Evolutionary conservation across 306 rosid species (phyloP), one percentile per base, ranked within the genome.

Genomic region (Clitoria ternatea): DNA sequence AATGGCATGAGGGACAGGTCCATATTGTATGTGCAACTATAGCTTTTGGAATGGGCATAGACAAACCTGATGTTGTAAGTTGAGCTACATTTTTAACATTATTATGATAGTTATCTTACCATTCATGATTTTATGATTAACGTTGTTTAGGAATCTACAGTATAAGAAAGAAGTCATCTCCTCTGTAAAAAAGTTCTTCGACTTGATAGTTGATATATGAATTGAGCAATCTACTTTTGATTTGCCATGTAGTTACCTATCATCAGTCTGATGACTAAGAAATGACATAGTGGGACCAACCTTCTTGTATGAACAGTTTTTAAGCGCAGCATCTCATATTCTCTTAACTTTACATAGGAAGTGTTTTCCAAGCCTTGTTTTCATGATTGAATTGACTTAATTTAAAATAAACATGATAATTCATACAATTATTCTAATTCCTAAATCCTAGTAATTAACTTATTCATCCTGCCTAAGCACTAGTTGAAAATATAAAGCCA

Each of bases 41-140:
- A 83, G 97, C 98, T 79, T 94, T 94, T 81, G 98, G 98, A 57
- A 94, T 94, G 97, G 98, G 98, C 74, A 94, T 94, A 81, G 98
- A 90, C 91, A 94, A 94, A 69, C 77, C 96, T 37, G 97, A 94
- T 80, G 98, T 94, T 74, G 98, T 89, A 83, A 90, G 98, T 94
- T 75, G 72, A 67, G 47, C 60, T 79, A 54, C 60, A 14, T 68
- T 80, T 68, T 69, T 43, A n/a, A 14, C 19, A 39, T 60, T 73
- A 72, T 44, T 13, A 32, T 69, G 68, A 74, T 61, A 11, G 12
- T 69, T 55, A 55, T 64, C 57, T 77, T 60, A 33, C 73, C 54
- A 13, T 76, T 67, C 72, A 19, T 54, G 61, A 59, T 59, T 56
- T 73, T 15, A 24, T 44, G 49, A 56, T 78, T 17, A 39, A 35